Conservation (phyloP, 352 stramenopile genomes). For the Elongisporangium prolatum region DNA sequence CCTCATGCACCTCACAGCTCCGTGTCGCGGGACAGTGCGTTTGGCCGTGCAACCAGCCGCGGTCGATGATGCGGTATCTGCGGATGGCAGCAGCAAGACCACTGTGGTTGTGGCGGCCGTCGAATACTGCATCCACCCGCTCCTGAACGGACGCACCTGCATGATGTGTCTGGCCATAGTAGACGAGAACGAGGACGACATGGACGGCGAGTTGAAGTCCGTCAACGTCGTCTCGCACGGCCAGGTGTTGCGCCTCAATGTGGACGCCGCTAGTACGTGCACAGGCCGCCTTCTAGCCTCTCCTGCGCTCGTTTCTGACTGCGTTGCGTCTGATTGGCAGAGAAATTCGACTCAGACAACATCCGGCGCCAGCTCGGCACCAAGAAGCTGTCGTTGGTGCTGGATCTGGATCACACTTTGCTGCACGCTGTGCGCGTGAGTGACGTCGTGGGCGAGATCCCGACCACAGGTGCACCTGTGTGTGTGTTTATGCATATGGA, state of each 20-base stretch:
- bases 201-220: constrained; percentile 42
- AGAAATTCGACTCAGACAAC: constrained; percentile 84
- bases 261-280: constrained; percentile 94
- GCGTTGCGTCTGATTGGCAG: constrained; percentile 21
- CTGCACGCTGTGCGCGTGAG: constrained; percentile 89
- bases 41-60: constrained; percentile 12
- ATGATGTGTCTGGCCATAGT: constrained; percentile 78
- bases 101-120: constrained; percentile 38
- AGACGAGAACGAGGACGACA: constrained; percentile 60
- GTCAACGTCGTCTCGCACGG: constrained; percentile 81
- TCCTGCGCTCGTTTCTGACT: constrained; percentile 6
- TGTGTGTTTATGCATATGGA: background rate
- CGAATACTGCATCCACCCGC: constrained; percentile 76
- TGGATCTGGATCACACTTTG: constrained; percentile 97
- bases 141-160: constrained; percentile 68
- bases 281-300: constrained; percentile 29
- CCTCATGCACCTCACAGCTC: constrained; percentile 51
- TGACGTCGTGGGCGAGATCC: constrained; percentile 60
- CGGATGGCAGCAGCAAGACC: constrained; percentile 2
- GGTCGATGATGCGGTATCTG: constrained; percentile 9
- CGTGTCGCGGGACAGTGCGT: constrained; percentile 89
- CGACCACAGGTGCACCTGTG: constrained; percentile 55
- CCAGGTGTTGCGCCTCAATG: constrained; percentile 92
- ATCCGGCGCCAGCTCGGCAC: constrained; percentile 80
- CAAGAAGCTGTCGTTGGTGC: constrained; percentile 92